Percentiles rank a stretch among this genome's conserved stretches.
These are phyloP conservation scores for Trametes versicolor DNA, from an alignment of 1,284 basidiomycete species.

Conservation along the genomic window DNA sequence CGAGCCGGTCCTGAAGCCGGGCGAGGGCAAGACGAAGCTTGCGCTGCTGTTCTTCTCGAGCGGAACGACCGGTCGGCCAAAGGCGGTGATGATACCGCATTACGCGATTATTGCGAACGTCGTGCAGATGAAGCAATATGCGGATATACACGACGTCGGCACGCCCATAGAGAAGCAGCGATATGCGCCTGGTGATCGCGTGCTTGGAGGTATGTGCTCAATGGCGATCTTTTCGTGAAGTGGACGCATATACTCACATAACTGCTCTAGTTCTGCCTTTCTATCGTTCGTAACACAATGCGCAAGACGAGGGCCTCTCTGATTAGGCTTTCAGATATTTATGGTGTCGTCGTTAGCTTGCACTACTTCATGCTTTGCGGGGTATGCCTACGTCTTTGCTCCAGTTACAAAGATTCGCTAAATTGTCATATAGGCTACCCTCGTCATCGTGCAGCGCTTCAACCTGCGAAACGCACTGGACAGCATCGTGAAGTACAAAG, in stretches of 20 bases:
- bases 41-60: constrained; percentile 84
- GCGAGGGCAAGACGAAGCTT: constrained; percentile 73
- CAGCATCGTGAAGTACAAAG: constrained; percentile 70
- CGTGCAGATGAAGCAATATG: constrained; percentile 65
- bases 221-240: background rate
- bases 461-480: constrained; percentile 71
- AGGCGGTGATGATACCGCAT: constrained; percentile 48
- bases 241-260: constrained; percentile 1
- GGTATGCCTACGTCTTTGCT: constrained; percentile 46
- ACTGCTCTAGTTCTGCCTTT: constrained; percentile 46
- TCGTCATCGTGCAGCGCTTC: constrained; percentile 79
- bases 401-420: background rate
- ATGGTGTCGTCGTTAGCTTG: constrained; percentile 73
- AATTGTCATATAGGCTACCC: constrained; percentile 31
- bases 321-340: constrained; percentile 62
- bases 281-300: constrained; percentile 42
- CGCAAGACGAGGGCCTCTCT: background rate
- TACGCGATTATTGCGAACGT: constrained; percentile 74
- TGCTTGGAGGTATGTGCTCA: constrained; percentile 45
- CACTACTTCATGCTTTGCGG: constrained; percentile 65
- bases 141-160: constrained; percentile 31
- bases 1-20: constrained; percentile 61
- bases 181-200: constrained; percentile 63
- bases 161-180: constrained; percentile 47
- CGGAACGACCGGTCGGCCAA: constrained; percentile 86